phyloP scores from a whole-genome alignment of 345 rosid species.

The Linum tenue region DNA sequence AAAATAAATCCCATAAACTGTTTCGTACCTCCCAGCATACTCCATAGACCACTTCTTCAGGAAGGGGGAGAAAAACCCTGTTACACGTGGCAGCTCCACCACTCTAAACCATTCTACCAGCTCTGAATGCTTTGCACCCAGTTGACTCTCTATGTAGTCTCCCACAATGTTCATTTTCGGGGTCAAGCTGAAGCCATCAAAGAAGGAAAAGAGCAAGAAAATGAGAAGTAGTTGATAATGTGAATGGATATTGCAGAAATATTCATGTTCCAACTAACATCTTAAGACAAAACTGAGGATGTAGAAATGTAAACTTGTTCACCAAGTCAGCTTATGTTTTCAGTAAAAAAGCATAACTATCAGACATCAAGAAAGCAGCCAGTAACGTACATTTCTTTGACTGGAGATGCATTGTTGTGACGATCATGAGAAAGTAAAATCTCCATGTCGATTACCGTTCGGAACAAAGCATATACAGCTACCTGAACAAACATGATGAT shows the following conservation, averaged over 20 bases:
- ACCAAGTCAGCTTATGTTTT: background rate
- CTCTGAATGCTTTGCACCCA: constrained; percentile 32
- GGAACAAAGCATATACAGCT: constrained; percentile 48
- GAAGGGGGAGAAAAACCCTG: constrained; percentile 45
- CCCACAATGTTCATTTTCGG: constrained; percentile 29
- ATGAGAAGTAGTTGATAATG: constrained; percentile 5
- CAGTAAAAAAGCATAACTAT: background rate
- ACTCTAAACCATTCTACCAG: constrained; percentile 50
- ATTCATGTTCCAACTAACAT: background rate
- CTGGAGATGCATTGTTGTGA: constrained; percentile 36
- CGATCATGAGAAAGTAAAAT: constrained; percentile 53
- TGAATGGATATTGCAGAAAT: background rate
- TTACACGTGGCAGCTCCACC: constrained; percentile 48
- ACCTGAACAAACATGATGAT: constrained; percentile 36
- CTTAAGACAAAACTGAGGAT: background rate
- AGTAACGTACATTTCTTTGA: constrained; percentile 39
- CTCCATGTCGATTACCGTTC: constrained; percentile 54
- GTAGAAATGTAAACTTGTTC: background rate
- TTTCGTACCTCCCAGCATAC: constrained; percentile 63
- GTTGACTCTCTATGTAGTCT: constrained; percentile 37
- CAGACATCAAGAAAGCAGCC: background rate
- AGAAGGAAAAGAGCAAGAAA: background rate
- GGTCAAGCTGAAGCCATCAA: constrained; percentile 35
- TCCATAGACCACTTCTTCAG: constrained; percentile 66
- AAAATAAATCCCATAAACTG: constrained; percentile 9